These are phyloP conservation scores for Acanthamoeba royreba DNA, from an alignment of 208 protist genomes.

Conservation along the genomic window DNA sequence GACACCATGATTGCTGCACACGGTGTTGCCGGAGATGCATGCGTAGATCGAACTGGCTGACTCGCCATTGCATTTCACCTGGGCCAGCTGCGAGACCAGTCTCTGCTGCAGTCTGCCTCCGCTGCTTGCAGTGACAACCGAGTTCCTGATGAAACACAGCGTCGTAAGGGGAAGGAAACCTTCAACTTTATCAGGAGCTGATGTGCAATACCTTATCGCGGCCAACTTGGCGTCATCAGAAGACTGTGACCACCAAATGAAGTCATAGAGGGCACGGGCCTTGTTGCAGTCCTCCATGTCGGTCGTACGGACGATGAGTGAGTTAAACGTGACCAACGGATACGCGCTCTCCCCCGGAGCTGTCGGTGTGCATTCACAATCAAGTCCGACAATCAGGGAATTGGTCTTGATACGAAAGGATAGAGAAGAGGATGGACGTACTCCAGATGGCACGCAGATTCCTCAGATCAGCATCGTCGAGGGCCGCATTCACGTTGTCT, in stretches of 20 bases:
- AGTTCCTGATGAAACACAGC: background rate
- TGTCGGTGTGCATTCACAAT: background rate
- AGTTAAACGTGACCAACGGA: background rate
- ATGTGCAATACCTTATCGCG: no score
- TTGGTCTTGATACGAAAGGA: background rate
- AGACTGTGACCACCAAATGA: background rate
- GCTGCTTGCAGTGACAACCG: background rate
- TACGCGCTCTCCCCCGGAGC: background rate
- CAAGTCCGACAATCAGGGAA: background rate
- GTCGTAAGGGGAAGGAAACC: no score
- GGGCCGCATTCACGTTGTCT: background rate
- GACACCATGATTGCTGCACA: background rate
- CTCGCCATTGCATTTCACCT: background rate
- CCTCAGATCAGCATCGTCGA: background rate
- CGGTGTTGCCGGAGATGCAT: background rate
- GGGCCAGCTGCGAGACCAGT: background rate
- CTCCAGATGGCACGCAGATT: background rate
- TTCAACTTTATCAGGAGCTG: no score
- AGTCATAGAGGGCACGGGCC: background rate
- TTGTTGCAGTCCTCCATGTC: background rate
- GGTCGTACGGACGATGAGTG: background rate
- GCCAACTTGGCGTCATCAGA: background rate
- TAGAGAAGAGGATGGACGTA: background rate
- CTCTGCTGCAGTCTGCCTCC: background rate
- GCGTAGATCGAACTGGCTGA: background rate